Evolutionary conservation across 345 rosid species (phyloP).

Genomic region (Cochlearia excelsa): DNA sequence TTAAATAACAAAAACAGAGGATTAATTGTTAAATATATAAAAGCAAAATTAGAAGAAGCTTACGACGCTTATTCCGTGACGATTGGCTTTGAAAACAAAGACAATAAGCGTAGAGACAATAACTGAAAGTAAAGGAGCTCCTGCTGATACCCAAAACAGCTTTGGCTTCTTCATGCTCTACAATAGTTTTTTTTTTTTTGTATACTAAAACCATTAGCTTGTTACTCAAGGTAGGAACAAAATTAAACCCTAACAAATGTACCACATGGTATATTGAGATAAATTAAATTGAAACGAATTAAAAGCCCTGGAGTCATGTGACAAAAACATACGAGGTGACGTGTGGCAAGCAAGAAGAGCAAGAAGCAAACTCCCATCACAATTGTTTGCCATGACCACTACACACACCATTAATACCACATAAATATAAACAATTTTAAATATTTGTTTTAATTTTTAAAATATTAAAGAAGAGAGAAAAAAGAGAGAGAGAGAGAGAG

Average conservation of each 20-base stretch:
- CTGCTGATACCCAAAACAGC: conserved; percentile 83
- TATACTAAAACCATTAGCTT: neutral
- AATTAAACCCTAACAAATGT: conserved; percentile 5
- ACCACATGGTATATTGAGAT: conserved; percentile 18
- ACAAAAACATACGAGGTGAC: conserved; percentile 67
- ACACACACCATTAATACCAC: conserved; percentile 22
- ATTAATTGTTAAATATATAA: conserved; percentile 9
- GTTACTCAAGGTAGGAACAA: too few relatives aligned
- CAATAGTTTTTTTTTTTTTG: neutral
- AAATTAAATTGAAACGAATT: neutral
- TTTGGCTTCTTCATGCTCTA: conserved; percentile 78
- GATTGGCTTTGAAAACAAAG: conserved; percentile 71
- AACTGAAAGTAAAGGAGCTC: conserved; percentile 76
- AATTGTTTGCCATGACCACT: conserved; percentile 99
- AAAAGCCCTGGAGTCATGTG: neutral
- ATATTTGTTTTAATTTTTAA: neutral
- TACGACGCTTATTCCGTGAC: conserved; percentile 71
- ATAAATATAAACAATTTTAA: neutral
- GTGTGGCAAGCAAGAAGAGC: conserved; percentile 56
- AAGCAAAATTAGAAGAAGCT: conserved; percentile 13
- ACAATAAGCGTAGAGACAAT: conserved; percentile 72
- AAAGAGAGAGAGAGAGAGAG: conserved; percentile 9
- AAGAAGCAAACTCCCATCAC: conserved; percentile 86
- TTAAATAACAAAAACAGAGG: neutral
- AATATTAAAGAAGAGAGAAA: neutral